Conservation (phyloP, 2,329 filamentous ascomycete genomes). For the Coniella lustricola region DNA sequence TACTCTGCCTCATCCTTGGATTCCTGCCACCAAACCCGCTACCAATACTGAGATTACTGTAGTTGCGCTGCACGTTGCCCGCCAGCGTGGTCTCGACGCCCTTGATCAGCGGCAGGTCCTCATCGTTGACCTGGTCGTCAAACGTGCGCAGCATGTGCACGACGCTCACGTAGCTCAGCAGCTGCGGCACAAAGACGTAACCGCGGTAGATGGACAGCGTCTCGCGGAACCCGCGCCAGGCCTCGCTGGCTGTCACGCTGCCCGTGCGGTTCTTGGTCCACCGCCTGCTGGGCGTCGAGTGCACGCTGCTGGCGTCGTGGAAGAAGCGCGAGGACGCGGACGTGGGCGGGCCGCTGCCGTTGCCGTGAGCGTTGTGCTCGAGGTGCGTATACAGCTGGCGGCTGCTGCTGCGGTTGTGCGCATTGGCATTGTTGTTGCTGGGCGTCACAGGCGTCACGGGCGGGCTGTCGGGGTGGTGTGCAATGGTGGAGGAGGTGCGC, state of each 20-base stretch:
- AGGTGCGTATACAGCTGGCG: too few relatives aligned
- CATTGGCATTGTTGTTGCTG: too few relatives aligned
- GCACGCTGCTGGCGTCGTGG: not conserved
- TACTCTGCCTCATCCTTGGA: not conserved
- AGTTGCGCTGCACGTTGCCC: not conserved
- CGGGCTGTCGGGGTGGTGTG: not conserved
- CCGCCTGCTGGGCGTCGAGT: conserved; percentile 4
- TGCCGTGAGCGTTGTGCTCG: too few relatives aligned
- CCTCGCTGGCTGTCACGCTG: conserved; percentile 4
- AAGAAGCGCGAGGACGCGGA: not conserved
- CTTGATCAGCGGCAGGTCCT: conserved; percentile 12
- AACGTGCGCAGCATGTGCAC: conserved; percentile 19
- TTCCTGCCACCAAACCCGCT: not conserved
- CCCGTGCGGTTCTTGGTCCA: not conserved
- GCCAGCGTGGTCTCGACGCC: conserved; percentile 17
- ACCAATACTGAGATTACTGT: not conserved
- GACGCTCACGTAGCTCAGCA: conserved; percentile 20
- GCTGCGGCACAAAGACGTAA: conserved; percentile 18
- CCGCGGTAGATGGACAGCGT: conserved; percentile 18
- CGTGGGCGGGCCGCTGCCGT: too few relatives aligned
- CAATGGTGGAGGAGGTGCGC: too few relatives aligned
- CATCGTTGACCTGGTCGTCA: conserved; percentile 19
- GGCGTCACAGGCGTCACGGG: not conserved
- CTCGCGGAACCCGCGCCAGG: conserved; percentile 18
- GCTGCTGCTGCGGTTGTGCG: too few relatives aligned